phyloP scores from a whole-genome alignment of 345 rosid species.

The Hibiscus syriacus region DNA sequence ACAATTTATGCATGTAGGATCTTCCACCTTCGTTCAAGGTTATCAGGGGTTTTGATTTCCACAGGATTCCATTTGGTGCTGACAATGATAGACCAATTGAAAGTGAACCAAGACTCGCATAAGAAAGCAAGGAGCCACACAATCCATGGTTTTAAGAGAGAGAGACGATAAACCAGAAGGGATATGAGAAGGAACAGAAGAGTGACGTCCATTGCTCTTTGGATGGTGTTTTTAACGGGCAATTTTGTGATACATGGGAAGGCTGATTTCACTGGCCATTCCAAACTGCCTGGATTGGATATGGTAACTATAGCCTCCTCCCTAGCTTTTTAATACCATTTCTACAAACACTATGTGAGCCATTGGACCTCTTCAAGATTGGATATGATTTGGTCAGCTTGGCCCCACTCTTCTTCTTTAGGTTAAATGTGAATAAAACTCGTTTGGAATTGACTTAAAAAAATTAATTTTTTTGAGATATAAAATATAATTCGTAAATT shows the following conservation, averaged over 20 bases:
- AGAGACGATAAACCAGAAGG: constrained; percentile 33
- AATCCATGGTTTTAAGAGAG: constrained; percentile 26
- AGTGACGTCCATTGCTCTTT: constrained; percentile 26
- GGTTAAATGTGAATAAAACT: too few species aligned
- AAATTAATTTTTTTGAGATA: too few species aligned
- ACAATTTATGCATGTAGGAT: too few species aligned
- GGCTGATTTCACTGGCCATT: not conserved
- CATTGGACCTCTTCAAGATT: too few species aligned
- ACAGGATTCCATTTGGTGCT: constrained; percentile 57
- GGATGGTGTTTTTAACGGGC: constrained; percentile 16
- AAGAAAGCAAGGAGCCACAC: constrained; percentile 53
- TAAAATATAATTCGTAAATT: too few species aligned
- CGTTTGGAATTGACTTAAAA: too few species aligned
- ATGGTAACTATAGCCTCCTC: not conserved
- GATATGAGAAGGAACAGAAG: constrained; percentile 29
- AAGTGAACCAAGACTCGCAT: constrained; percentile 56
- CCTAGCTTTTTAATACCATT: not conserved
- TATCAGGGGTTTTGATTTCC: constrained; percentile 30
- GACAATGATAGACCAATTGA: constrained; percentile 38
- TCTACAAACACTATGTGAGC: not conserved
- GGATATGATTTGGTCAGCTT: too few species aligned
- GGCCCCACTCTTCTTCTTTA: too few species aligned
- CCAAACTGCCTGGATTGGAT: too few species aligned
- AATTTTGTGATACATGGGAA: constrained; percentile 26
- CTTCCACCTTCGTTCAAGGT: constrained; percentile 21